These are phyloP conservation scores for Cubamyces lactineus DNA, from an alignment of 768 basidiomycete genomes.

Conservation along the genomic window DNA sequence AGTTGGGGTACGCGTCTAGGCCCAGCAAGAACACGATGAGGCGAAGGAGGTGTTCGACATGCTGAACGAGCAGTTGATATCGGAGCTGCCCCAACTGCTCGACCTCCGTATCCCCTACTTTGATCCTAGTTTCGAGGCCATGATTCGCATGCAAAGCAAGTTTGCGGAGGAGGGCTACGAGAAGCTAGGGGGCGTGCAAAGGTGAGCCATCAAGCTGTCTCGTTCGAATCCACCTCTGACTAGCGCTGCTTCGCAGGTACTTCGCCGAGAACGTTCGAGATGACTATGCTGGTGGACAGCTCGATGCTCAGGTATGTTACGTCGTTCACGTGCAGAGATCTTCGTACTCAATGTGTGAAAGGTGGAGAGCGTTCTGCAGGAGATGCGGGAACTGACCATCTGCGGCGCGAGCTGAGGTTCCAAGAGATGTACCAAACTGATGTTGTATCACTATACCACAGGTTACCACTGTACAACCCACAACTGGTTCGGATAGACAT, in stretches of 20 bases:
- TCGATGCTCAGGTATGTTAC: conserved; percentile 82
- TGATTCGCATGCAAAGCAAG: conserved; percentile 97
- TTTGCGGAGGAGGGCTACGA: conserved; percentile 99
- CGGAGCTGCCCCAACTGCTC: conserved; percentile 88
- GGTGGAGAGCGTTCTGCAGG: conserved; percentile 96
- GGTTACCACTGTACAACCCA: not conserved
- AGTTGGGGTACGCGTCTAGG: conserved; percentile 46
- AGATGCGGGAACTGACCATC: conserved; percentile 96
- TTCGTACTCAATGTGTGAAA: conserved; percentile 32
- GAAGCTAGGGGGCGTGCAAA: conserved; percentile 91
- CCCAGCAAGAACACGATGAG: conserved; percentile 96
- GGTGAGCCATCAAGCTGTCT: conserved; percentile 45
- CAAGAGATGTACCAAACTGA: not conserved
- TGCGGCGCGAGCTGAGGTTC: conserved; percentile 59
- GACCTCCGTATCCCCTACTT: conserved; percentile 97
- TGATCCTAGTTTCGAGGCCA: conserved; percentile 97
- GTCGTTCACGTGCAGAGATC: not conserved
- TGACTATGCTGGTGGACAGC: conserved; percentile 94
- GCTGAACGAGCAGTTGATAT: conserved; percentile 89
- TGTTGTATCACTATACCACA: conserved; percentile 18
- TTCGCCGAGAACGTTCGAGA: conserved; percentile 90
- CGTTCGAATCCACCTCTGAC: not conserved
- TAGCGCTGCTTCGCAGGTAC: conserved; percentile 53
- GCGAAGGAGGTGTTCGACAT: conserved; percentile 92
- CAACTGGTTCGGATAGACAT: not conserved